phyloP scores from a whole-genome alignment of 225 moss, liverwort and hornwort species.

The Rhytidiadelphus loreus region DNA sequence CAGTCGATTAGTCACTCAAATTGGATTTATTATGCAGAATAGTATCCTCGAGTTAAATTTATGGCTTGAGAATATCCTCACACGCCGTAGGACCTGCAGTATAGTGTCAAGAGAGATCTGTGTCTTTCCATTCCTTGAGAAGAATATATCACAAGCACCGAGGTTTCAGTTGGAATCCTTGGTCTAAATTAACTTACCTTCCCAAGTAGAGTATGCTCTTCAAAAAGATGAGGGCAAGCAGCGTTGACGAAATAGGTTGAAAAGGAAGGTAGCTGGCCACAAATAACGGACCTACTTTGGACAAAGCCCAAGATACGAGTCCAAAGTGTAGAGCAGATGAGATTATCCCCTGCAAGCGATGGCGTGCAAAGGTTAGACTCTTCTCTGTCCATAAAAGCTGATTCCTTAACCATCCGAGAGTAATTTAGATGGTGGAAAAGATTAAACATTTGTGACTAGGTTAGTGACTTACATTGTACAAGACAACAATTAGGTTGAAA shows the following conservation, averaged over 20 bases:
- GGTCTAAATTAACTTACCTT: constrained; percentile 15
- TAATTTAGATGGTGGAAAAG: not conserved
- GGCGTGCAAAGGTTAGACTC: not conserved
- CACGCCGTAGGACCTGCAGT: not conserved
- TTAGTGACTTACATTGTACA: constrained; percentile 57
- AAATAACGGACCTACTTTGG: constrained; percentile 74
- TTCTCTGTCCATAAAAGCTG: not conserved
- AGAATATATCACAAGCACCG: not conserved
- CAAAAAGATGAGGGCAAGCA: constrained; percentile 44
- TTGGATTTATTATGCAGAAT: not conserved
- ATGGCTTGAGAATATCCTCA: not conserved
- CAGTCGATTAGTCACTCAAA: not conserved
- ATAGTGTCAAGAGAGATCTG: not conserved
- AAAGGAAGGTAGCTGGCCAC: constrained; percentile 71
- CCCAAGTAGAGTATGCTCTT: constrained; percentile 56
- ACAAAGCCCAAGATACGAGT: constrained; percentile 59
- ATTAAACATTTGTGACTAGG: not conserved
- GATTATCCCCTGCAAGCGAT: constrained; percentile 39
- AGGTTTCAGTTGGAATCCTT: not conserved
- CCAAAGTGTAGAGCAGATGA: constrained; percentile 64
- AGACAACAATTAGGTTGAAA: constrained; percentile 26
- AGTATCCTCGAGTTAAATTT: not conserved
- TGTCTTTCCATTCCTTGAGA: not conserved
- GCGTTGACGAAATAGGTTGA: constrained; percentile 38
- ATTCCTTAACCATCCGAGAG: not conserved